A percentile compares a stretch with the other conserved stretches of the same genome.
Evolutionary conservation across 345 rosid genomes (phyloP).

Genomic region (Combretum micranthum): DNA sequence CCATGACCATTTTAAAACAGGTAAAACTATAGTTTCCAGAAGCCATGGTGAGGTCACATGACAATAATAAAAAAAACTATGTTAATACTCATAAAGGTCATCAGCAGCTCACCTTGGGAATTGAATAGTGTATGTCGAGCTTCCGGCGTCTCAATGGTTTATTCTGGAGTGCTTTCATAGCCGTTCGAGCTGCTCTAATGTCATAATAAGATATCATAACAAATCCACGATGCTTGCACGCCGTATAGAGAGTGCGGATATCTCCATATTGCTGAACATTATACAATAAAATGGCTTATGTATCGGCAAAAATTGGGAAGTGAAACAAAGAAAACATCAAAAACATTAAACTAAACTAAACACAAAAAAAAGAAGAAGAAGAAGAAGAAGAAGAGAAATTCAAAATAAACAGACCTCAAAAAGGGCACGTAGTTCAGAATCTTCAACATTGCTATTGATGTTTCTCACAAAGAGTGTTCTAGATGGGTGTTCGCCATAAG

Average conservation of each 20-base stretch:
- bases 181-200: conserved; percentile 46
- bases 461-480: conserved; percentile 56
- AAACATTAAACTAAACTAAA: background rate
- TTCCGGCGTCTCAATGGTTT: conserved; percentile 27
- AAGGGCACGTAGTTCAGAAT: conserved; percentile 43
- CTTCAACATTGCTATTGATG: conserved; percentile 44
- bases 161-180: conserved; percentile 46
- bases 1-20: no score
- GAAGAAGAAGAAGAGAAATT: background rate
- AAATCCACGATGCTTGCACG: conserved; percentile 51
- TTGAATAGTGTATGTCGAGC: conserved; percentile 47
- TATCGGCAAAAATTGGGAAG: conserved; percentile 1
- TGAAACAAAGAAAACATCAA: conserved; percentile 2
- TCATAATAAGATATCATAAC: conserved; percentile 52
- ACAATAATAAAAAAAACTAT: background rate
- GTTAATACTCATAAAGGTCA: background rate
- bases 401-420: conserved; percentile 47
- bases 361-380: background rate
- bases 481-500: conserved; percentile 37
- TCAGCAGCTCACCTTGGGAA: conserved; percentile 34
- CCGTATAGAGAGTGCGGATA: conserved; percentile 34
- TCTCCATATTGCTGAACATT: conserved; percentile 43
- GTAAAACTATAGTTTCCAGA: no score
- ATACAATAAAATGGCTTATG: no score
- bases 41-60: no score